Base-by-base conservation (phyloP, 129 eudicot genomes). In the Heracleum sosnowskyi region DNA sequence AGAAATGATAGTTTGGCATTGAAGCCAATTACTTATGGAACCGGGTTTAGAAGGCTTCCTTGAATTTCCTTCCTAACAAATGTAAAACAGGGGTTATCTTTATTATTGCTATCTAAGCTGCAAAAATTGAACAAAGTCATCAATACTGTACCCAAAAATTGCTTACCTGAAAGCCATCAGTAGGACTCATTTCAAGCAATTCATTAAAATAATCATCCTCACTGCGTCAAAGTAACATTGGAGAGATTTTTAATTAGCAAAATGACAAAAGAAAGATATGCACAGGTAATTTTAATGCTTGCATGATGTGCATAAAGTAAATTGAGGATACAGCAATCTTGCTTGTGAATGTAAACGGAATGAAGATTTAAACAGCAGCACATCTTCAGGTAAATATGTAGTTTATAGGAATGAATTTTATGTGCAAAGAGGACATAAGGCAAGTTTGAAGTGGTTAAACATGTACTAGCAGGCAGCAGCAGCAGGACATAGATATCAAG, bases 21-120 rank as follows among this genome's bases (percentile, higher is more conserved):
- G 98, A 87, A 95, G 78, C 98, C 98, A 95, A 77, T 95, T 91
- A 24, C 94, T 91, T 62, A 91, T 86, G 81, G 88, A 76, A 78
- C 90, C 76, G 80, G 82, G 77, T 76, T 60, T 83, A 5, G 82
- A 83, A 82, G 87, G 87, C 77, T 88, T 87, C 80, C 79, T 76
- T 73, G 85, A 44, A 79, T 42, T 64, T 62, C 74, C 47, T 6
- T 82, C 96, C 98, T 94, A 82, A 75, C 73, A 62, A 77, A 42
- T 29, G 82, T 49, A 78, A 81, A n/a, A 40, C 60, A 20, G n/a
- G 11, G 44, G 20, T 62, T 72, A 22, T 31, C 69, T 37, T 79
- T 36, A 81, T 31, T 13, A 13, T 36, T 63, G 75, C 68, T 68
- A 80, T 11, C 51, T 73, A 82, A 62, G 49, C 60, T 44, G 51